These are phyloP conservation scores for Bertia moriformis DNA, from an alignment of 2,329 filamentous ascomycete genomes.

Conservation along the genomic window DNA sequence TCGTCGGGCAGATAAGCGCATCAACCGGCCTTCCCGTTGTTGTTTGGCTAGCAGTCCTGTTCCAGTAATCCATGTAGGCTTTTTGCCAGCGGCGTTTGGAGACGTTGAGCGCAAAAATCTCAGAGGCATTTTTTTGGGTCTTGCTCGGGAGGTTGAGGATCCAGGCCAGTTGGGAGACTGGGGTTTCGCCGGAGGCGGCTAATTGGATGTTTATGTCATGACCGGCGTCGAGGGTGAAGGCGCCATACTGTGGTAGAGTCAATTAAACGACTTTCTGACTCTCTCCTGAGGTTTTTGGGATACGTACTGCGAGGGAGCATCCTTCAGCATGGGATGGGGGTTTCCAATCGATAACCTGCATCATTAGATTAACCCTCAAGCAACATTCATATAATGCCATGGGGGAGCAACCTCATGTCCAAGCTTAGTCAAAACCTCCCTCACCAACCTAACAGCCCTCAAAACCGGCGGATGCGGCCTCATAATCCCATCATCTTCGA, in stretches of 20 bases:
- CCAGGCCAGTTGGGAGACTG: not conserved
- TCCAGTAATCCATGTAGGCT: conserved; percentile 1
- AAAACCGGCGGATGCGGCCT: not conserved
- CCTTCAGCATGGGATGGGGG: not conserved
- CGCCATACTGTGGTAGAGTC: not conserved
- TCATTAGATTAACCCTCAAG: too few relatives aligned
- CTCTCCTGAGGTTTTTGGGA: too few relatives aligned
- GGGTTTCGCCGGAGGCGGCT: not conserved
- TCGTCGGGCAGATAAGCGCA: not conserved
- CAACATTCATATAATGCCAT: too few relatives aligned
- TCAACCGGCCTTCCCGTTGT: not conserved
- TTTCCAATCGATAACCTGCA: not conserved
- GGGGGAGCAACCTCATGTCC: not conserved
- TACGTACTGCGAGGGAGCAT: not conserved
- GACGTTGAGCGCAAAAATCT: not conserved
- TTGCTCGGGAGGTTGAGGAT: too few relatives aligned
- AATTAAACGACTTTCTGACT: too few relatives aligned
- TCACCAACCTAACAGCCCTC: not conserved
- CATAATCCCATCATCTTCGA: not conserved
- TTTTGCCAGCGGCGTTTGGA: not conserved
- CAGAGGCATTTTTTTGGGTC: not conserved
- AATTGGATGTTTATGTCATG: not conserved
- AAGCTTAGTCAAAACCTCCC: not conserved
- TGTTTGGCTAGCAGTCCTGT: not conserved
- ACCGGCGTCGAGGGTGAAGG: not conserved